phyloP scores from a whole-genome alignment of 2,329 filamentous ascomycete species.

The Pseudogymnoascus sp. region DNA sequence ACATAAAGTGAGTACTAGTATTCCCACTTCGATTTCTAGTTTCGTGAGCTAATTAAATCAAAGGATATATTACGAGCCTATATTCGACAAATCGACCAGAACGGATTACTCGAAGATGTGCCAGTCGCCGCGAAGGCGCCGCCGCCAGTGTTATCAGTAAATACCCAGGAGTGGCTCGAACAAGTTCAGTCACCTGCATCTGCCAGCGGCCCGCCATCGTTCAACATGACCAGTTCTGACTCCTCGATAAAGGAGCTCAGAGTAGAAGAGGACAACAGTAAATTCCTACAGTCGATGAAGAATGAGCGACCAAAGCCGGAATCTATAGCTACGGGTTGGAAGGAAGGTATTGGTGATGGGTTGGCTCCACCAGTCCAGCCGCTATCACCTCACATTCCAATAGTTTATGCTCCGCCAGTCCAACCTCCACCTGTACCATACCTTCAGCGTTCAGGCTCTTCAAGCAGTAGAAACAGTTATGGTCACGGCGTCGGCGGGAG shows the following conservation, averaged over 20 bases:
- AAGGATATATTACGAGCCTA: slow-evolving; percentile 53
- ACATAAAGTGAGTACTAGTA: slow-evolving; percentile 43
- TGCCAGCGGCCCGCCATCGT: slow-evolving; percentile 16
- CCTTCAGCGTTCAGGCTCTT: background rate
- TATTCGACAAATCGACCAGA: slow-evolving; percentile 50
- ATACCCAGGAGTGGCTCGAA: slow-evolving; percentile 22
- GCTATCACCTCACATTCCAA: background rate
- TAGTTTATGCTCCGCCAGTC: background rate
- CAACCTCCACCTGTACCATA: background rate
- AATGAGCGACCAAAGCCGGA: slow-evolving; percentile 20
- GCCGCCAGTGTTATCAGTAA: slow-evolving; percentile 23
- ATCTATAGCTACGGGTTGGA: background rate
- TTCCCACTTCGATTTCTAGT: slow-evolving; percentile 7
- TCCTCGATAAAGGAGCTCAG: slow-evolving; percentile 22
- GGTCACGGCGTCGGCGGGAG: background rate
- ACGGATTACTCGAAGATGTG: slow-evolving; percentile 44
- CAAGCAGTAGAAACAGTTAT: background rate
- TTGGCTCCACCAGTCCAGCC: background rate
- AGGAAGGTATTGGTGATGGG: background rate
- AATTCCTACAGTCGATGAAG: slow-evolving; percentile 27
- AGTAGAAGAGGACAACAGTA: slow-evolving; percentile 25
- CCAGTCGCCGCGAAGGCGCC: slow-evolving; percentile 25
- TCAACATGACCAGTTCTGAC: slow-evolving; percentile 17
- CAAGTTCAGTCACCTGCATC: slow-evolving; percentile 15
- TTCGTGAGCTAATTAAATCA: slow-evolving; percentile 16